Conservation (phyloP, 225 moss, liverwort and hornwort genomes). For the Rhytidiadelphus loreus region DNA sequence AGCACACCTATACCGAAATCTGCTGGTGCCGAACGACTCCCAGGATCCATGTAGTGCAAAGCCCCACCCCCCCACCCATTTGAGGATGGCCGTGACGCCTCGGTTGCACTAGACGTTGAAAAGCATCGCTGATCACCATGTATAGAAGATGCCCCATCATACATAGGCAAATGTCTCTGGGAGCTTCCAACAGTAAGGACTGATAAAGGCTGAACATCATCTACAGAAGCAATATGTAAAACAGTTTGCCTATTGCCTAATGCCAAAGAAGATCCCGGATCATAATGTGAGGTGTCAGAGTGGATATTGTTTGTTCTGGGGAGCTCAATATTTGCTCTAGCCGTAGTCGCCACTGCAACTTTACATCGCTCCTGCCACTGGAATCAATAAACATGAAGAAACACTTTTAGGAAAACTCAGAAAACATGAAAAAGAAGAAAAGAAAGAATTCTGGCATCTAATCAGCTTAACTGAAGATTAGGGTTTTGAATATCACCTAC, state of each 20-base stretch:
- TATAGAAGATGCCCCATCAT: constrained; percentile 7
- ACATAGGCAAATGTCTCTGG: constrained; percentile 21
- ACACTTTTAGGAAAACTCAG: background rate
- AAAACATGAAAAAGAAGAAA: background rate
- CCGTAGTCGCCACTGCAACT: constrained; percentile 1
- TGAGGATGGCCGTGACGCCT: background rate
- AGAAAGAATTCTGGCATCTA: background rate
- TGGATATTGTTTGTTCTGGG: constrained; percentile 53
- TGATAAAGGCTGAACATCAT: constrained; percentile 78
- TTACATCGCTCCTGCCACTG: constrained; percentile 81
- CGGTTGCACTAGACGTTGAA: background rate
- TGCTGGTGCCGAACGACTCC: background rate
- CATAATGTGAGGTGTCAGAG: constrained; percentile 19
- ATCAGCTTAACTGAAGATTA: background rate
- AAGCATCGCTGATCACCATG: background rate
- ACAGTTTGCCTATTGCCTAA: constrained; percentile 26
- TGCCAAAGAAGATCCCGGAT: constrained; percentile 22
- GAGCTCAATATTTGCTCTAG: constrained; percentile 1
- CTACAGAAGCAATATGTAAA: constrained; percentile 41
- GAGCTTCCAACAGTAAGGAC: constrained; percentile 66
- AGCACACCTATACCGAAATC: constrained; percentile 9
- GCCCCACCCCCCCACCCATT: background rate
- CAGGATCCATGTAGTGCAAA: background rate
- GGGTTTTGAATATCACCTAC: background rate
- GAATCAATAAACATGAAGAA: background rate